These are phyloP conservation scores for Boletus speciosus DNA, from an alignment of 768 basidiomycete genomes.

Conservation along the genomic window DNA sequence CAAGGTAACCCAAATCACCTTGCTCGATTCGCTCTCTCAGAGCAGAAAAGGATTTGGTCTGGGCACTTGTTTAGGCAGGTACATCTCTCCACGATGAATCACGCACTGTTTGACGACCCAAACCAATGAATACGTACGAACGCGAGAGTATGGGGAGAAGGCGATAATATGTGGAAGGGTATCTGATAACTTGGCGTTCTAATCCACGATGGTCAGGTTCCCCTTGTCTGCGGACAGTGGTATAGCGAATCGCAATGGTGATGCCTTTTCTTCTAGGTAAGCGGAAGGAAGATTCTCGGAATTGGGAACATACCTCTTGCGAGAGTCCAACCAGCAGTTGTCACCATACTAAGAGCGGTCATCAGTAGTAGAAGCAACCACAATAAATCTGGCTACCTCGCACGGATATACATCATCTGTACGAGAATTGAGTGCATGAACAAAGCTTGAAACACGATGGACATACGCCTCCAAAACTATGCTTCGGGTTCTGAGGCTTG, in stretches of 20 bases:
- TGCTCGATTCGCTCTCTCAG: constrained; percentile 47
- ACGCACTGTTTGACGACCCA: constrained; percentile 58
- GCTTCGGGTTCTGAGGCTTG: constrained; percentile 66
- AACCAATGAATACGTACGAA: constrained; percentile 64
- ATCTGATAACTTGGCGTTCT: constrained; percentile 65
- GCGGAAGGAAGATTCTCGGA: not conserved
- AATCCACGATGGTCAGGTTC: constrained; percentile 45
- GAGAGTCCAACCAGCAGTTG: constrained; percentile 55
- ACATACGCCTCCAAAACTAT: constrained; percentile 73
- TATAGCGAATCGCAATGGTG: constrained; percentile 62
- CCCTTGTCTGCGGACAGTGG: constrained; percentile 70
- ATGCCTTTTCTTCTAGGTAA: constrained; percentile 43
- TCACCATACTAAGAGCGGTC: constrained; percentile 51
- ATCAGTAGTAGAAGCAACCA: not conserved
- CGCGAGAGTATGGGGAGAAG: constrained; percentile 67
- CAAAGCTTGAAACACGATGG: not conserved
- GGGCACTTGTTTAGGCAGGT: not conserved
- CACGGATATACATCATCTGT: constrained; percentile 73
- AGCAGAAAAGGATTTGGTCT: constrained; percentile 50
- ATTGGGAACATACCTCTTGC: constrained; percentile 50
- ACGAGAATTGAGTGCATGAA: not conserved
- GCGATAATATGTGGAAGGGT: constrained; percentile 72
- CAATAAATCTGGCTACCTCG: constrained; percentile 38
- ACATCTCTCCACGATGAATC: not conserved
- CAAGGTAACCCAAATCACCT: constrained; percentile 61